These are phyloP conservation scores for Rhodotorula taiwanensis DNA, from an alignment of 768 basidiomycete genomes.

Conservation along the genomic window DNA sequence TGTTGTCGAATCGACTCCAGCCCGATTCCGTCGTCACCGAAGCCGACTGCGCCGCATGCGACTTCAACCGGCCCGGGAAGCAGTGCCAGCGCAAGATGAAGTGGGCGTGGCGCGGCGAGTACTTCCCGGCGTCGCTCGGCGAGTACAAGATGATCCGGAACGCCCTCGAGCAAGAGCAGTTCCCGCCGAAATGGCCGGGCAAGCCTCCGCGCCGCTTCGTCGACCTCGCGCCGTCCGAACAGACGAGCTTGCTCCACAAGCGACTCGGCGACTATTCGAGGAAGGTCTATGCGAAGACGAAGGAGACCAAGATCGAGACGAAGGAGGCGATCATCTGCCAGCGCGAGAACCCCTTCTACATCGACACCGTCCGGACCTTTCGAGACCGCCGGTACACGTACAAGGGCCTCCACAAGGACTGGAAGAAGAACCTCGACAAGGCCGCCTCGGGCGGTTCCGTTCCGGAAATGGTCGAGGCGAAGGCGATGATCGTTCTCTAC, in stretches of 20 bases:
- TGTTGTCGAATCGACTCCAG: conserved; percentile 97
- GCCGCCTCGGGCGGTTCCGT: conserved; percentile 62
- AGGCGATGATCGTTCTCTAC: conserved; percentile 97
- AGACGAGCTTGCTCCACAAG: conserved; percentile 87
- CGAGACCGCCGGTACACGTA: conserved; percentile 97
- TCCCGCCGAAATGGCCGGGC: conserved; percentile 71
- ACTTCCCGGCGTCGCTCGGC: conserved; percentile 92
- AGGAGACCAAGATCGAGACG: conserved; percentile 90
- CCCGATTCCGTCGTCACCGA: conserved; percentile 98
- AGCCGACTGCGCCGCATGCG: conserved; percentile 92
- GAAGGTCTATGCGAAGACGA: conserved; percentile 97
- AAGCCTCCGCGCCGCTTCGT: conserved; percentile 69
- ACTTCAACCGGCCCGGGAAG: conserved; percentile 94
- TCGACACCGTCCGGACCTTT: conserved; percentile 94
- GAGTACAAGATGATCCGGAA: conserved; percentile 99
- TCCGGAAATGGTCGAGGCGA: conserved; percentile 88
- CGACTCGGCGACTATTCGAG: conserved; percentile 96
- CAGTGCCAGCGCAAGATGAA: conserved; percentile 84
- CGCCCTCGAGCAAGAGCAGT: conserved; percentile 86
- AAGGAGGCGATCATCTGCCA: conserved; percentile 95
- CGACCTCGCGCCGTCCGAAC: conserved; percentile 76
- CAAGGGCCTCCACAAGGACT: conserved; percentile 95
- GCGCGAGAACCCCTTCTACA: conserved; percentile 96
- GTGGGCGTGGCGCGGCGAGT: conserved; percentile 99
- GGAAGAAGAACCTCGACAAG: conserved; percentile 95